These are phyloP conservation scores for Rugonectria rugulosa DNA, from an alignment of 2,329 filamentous ascomycete species.

Conservation along the genomic window DNA sequence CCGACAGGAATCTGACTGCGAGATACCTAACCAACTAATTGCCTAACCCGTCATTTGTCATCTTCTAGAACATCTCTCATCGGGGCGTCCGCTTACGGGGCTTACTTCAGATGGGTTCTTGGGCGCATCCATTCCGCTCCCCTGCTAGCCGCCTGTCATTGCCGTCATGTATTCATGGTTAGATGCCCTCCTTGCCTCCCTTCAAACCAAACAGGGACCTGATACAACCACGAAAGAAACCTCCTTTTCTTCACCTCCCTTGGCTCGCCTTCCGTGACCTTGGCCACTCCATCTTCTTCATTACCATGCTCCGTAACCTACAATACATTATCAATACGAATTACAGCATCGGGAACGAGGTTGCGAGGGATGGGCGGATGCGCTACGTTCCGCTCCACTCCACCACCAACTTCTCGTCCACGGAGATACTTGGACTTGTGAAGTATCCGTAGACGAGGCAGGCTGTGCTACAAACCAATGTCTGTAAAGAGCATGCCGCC, in stretches of 20 bases:
- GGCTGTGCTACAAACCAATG: not conserved
- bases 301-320: too few species aligned
- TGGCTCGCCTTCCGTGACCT: too few species aligned
- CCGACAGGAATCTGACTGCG: too few species aligned
- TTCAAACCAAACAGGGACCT: too few species aligned
- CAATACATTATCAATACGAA: too few species aligned
- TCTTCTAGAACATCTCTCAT: conserved; percentile 34
- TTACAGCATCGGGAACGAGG: not conserved
- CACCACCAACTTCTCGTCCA: not conserved
- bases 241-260: too few species aligned
- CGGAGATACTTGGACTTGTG: not conserved
- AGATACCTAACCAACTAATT: too few species aligned
- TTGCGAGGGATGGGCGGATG: not conserved
- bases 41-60: conserved; percentile 28
- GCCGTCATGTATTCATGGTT: too few species aligned
- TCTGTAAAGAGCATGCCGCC: conserved; percentile 4
- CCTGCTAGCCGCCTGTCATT: too few species aligned
- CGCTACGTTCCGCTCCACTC: not conserved
- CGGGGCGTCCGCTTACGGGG: conserved; percentile 14
- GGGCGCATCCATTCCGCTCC: too few species aligned
- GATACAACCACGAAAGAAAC: too few species aligned
- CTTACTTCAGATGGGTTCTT: conserved; percentile 22
- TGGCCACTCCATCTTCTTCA: not conserved
- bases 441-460: not conserved
- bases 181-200: too few species aligned